Evolutionary conservation across 1,284 basidiomycete genomes (phyloP), one percentile per base, ranked within the genome.

Genomic region (Melampsora abietis-canadensis): DNA sequence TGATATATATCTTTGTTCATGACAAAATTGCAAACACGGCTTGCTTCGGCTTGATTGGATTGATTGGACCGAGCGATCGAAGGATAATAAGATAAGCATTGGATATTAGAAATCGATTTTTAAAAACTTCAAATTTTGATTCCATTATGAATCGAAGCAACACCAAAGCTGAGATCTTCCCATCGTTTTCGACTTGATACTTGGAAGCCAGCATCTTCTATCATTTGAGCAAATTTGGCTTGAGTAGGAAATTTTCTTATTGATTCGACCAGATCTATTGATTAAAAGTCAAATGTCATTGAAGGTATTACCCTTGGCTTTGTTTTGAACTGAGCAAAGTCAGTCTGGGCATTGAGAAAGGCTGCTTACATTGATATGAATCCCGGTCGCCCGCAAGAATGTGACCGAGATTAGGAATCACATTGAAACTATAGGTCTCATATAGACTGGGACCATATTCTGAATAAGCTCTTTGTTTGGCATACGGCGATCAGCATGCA

Each of bases 191-290:
- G 70, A 27, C 67, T 68, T 10, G 78, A 76, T 21, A 47, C 47
- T 40, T 61, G 44, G 78, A 84, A 84, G 19, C 83, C 83, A 0
- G 83, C 83, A 8, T 82, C 77, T 34, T 77, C 77, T 76, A 84
- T 82, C 94, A 98, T 92, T 80, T 88, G 84, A 15, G 94, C 90
- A 83, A 98, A 98, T 68, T 92, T 89, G 30, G 88, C 85, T 82
- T 98, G 95, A 24, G 88, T 85, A 44, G 95, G 95, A 85, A 98
- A 98, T 78, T 88, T 88, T 75, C 94, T 91, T 80, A 98, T 98
- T 47, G 94, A 97, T 83, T 98, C 96, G 67, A 98, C 92, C 59
- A 99, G 87, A 82, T 98, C 98, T 83, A 31, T 14, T 69, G 19
- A 44, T 59, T 7, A 2, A 60, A 31, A 48, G 0, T 31, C 57